phyloP scores from a whole-genome alignment of 805 yeast species.

The Myxozyma sirexii region DNA sequence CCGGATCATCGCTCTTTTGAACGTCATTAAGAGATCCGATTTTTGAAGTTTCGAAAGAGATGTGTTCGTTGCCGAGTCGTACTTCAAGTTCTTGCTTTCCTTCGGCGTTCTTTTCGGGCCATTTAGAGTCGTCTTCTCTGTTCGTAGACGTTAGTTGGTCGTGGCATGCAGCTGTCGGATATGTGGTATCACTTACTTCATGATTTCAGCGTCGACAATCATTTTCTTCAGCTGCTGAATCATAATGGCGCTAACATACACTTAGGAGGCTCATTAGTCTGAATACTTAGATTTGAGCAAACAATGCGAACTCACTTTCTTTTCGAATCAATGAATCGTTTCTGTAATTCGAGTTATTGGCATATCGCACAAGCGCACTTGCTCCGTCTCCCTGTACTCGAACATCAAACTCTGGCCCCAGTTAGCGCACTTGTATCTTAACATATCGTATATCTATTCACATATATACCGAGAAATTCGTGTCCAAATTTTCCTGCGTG shows the following conservation, averaged over 20 bases:
- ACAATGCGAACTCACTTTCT: conserved; percentile 37
- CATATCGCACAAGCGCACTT: conserved; percentile 45
- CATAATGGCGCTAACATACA: conserved; percentile 44
- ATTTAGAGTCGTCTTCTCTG: conserved; percentile 46
- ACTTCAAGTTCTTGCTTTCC: conserved; percentile 51
- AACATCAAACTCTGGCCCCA: conserved; percentile 44
- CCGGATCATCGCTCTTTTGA: conserved; percentile 48
- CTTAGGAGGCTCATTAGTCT: conserved; percentile 23
- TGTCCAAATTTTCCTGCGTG: conserved; percentile 52
- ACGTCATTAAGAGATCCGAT: conserved; percentile 49
- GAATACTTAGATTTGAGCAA: background rate
- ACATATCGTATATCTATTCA: background rate
- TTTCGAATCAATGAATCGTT: conserved; percentile 49
- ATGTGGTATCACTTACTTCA: conserved; percentile 36
- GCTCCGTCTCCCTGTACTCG: conserved; percentile 40
- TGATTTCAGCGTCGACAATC: conserved; percentile 47
- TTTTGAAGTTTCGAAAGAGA: conserved; percentile 46
- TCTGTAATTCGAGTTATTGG: conserved; percentile 52
- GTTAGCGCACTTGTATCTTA: background rate
- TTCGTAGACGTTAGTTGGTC: background rate
- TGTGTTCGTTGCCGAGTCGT: conserved; percentile 44
- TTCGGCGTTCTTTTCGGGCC: conserved; percentile 49
- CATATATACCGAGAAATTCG: conserved; percentile 46
- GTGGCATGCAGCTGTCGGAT: too few species aligned
- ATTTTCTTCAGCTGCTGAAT: conserved; percentile 44